Conservation (phyloP, 192 early-diverging fungal genomes). For the Gigaspora rosea region DNA sequence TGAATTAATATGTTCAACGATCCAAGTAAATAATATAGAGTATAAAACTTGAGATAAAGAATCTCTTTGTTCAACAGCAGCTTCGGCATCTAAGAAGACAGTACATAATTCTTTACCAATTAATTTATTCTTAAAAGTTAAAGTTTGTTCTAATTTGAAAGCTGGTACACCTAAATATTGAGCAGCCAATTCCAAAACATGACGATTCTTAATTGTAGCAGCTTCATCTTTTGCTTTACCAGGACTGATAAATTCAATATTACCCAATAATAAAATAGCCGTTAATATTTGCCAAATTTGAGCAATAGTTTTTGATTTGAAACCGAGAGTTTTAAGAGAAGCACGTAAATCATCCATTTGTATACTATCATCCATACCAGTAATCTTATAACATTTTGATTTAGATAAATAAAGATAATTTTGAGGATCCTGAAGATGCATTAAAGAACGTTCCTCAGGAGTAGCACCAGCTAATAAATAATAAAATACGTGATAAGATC, state of each 20-base stretch:
- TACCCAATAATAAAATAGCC: conserved; percentile 90
- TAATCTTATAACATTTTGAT: conserved; percentile 38
- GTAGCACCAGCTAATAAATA: conserved; percentile 80
- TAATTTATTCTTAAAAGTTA: conserved; percentile 81
- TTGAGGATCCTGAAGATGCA: conserved; percentile 64
- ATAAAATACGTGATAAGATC: conserved; percentile 80
- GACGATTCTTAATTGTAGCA: conserved; percentile 72
- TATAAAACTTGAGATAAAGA: conserved; percentile 82
- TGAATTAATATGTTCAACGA: conserved; percentile 91
- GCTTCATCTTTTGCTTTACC: conserved; percentile 65
- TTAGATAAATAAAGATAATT: conserved; percentile 50
- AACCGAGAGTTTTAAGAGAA: conserved; percentile 61
- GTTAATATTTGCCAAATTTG: conserved; percentile 84
- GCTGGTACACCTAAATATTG: conserved; percentile 78
- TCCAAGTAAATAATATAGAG: conserved; percentile 82
- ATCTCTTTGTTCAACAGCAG: conserved; percentile 80
- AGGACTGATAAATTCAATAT: conserved; percentile 77
- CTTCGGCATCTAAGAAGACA: conserved; percentile 81
- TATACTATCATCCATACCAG: conserved; percentile 51
- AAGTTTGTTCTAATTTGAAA: conserved; percentile 54
- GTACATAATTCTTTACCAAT: conserved; percentile 87
- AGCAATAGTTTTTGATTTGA: conserved; percentile 66
- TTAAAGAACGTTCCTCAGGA: conserved; percentile 65
- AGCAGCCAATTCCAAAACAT: conserved; percentile 72
- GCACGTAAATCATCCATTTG: conserved; percentile 66